phyloP scores from a whole-genome alignment of 108 stramenopile species.

The Mayamaea pseudoterrestris region DNA sequence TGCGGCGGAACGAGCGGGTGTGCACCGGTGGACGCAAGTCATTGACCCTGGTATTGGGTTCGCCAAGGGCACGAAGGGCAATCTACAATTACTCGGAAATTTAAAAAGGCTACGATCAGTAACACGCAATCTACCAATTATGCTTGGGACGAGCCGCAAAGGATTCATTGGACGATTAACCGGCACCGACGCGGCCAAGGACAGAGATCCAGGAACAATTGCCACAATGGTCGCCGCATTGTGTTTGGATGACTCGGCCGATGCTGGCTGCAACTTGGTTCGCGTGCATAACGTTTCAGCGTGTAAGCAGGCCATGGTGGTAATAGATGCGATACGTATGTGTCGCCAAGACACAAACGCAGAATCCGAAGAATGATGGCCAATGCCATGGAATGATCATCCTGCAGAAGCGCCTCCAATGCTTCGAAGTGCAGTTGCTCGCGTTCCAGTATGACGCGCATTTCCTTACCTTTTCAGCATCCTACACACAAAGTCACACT shows the following conservation, averaged over 20 bases:
- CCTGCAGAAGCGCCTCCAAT: too few relatives aligned
- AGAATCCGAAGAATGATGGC: too few relatives aligned
- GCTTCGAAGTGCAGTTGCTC: too few relatives aligned
- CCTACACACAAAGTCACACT: too few relatives aligned
- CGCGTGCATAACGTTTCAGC: constrained; percentile 90
- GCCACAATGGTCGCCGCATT: constrained; percentile 66
- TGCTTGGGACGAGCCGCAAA: constrained; percentile 90
- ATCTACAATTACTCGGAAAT: constrained; percentile 62
- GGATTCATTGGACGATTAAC: constrained; percentile 83
- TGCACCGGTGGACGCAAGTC: constrained; percentile 80
- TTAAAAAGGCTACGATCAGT: constrained; percentile 19
- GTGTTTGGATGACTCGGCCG: constrained; percentile 20
- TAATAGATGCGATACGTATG: constrained; percentile 71
- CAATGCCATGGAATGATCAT: too few relatives aligned
- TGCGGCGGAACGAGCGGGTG: constrained; percentile 59
- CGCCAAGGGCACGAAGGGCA: constrained; percentile 76
- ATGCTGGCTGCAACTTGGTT: constrained; percentile 46
- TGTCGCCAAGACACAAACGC: too few relatives aligned
- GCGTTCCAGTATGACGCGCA: too few relatives aligned
- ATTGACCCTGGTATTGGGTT: constrained; percentile 96
- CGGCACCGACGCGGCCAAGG: constrained; percentile 36
- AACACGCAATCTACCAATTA: constrained; percentile 38
- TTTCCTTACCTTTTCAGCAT: too few relatives aligned
- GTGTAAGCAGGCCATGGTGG: constrained; percentile 43
- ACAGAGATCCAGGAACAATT: constrained; percentile 77